These are phyloP conservation scores for Yamadazyma nakazawae DNA, from an alignment of 805 yeast species.

Conservation along the genomic window DNA sequence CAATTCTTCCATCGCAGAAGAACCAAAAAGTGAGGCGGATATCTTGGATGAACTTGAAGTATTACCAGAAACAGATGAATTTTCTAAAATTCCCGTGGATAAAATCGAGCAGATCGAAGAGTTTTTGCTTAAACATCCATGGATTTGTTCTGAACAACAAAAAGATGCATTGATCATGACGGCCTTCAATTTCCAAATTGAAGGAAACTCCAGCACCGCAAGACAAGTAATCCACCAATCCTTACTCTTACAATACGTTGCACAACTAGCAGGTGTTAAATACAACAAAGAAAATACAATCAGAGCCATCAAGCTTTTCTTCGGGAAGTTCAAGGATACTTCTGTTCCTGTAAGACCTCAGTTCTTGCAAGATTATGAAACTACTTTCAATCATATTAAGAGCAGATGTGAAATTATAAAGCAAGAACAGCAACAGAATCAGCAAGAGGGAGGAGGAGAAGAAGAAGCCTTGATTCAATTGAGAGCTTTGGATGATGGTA, in stretches of 20 bases:
- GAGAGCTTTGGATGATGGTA: conserved; percentile 80
- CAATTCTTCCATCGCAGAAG: conserved; percentile 6
- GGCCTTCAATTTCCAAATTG: conserved; percentile 80
- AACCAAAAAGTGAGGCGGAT: conserved; percentile 17
- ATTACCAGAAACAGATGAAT: conserved; percentile 61
- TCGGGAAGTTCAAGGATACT: conserved; percentile 54
- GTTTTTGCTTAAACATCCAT: conserved; percentile 55
- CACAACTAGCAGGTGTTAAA: conserved; percentile 37
- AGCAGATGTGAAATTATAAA: conserved; percentile 67
- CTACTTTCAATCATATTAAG: conserved; percentile 72
- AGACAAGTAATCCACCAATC: conserved; percentile 76
- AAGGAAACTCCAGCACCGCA: conserved; percentile 52
- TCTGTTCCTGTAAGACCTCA: conserved; percentile 63
- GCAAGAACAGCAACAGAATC: conserved; percentile 40
- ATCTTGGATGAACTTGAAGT: conserved; percentile 49
- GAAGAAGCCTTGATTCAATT: conserved; percentile 84
- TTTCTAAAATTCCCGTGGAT: conserved; percentile 52
- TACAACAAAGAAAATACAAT: conserved; percentile 28
- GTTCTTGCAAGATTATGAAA: conserved; percentile 68
- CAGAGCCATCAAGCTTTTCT: conserved; percentile 59
- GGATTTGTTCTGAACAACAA: conserved; percentile 75
- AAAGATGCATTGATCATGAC: conserved; percentile 91
- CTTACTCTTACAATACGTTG: conserved; percentile 69
- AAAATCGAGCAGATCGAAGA: conserved; percentile 50
- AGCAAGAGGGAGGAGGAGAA: conserved; percentile 25